Percentiles rank a stretch among this genome's conserved stretches.
Conservation (phyloP, 345 rosid species). For the Kernera saxatilis region DNA sequence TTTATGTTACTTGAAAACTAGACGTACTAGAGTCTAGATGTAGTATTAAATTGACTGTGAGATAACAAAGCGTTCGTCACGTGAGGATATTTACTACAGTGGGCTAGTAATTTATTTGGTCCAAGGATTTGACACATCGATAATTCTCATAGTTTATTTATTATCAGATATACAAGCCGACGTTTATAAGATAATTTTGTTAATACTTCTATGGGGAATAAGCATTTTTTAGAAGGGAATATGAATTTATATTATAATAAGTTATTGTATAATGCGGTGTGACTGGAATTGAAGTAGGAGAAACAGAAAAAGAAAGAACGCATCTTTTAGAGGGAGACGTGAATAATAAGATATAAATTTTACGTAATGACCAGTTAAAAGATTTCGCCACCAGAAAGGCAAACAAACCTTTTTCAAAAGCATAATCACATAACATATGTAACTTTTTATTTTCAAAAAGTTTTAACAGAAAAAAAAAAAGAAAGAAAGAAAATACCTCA, state of each 20-base stretch:
- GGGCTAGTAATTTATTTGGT: neutral
- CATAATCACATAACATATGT: neutral
- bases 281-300: neutral
- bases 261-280: slow-evolving; percentile 16
- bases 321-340: slow-evolving; percentile 26
- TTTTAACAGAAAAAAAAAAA: neutral
- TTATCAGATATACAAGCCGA: neutral
- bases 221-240: neutral
- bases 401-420: slow-evolving; percentile 12
- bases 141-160: neutral
- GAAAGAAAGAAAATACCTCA: neutral
- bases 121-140: neutral
- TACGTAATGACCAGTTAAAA: slow-evolving; percentile 17
- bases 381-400: slow-evolving; percentile 23
- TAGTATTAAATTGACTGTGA: slow-evolving; percentile 6
- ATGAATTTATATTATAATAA: neutral
- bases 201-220: neutral
- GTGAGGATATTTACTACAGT: slow-evolving; percentile 14
- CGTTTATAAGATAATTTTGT: neutral
- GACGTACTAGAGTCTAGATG: neutral
- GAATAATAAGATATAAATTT: slow-evolving; percentile 13
- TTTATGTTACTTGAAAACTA: neutral
- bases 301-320: neutral
- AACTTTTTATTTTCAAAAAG: neutral
- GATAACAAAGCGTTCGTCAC: neutral